Conservation (phyloP, 352 stramenopile genomes). For the Phytophthora sansomeana region DNA sequence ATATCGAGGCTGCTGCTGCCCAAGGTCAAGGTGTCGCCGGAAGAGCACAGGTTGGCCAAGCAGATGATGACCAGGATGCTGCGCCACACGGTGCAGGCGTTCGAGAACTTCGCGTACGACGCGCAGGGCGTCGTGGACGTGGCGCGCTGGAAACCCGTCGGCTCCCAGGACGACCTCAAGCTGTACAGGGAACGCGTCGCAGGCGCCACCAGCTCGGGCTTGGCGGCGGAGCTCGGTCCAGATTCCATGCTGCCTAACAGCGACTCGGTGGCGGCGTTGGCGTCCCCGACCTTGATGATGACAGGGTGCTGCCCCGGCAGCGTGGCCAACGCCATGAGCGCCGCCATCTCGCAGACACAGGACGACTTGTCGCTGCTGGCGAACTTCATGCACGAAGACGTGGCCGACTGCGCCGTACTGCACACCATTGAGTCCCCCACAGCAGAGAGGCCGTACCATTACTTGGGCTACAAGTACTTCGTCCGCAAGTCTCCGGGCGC, state of each 20-base stretch:
- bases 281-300: conserved; percentile 46
- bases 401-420: conserved; percentile 43
- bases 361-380: conserved; percentile 55
- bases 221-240: conserved; percentile 37
- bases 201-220: conserved; percentile 34
- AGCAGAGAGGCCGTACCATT: conserved; percentile 48
- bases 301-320: conserved; percentile 50
- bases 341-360: conserved; percentile 48
- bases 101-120: conserved; percentile 50
- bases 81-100: conserved; percentile 53
- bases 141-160: conserved; percentile 50
- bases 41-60: conserved; percentile 48
- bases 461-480: conserved; percentile 70
- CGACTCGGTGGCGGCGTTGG: conserved; percentile 37
- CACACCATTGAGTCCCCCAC: conserved; percentile 40
- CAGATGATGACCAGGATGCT: conserved; percentile 56
- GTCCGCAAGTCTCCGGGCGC: conserved; percentile 47
- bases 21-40: conserved; percentile 42
- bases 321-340: conserved; percentile 58
- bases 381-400: conserved; percentile 49
- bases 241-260: conserved; percentile 44
- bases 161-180: conserved; percentile 54
- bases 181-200: conserved; percentile 55
- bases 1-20: conserved; percentile 59
- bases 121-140: conserved; percentile 46